Evolutionary conservation across 164 flowering plant genomes (phyloP), one percentile per base, ranked within the genome.

Genomic region (Buxus sempervirens): DNA sequence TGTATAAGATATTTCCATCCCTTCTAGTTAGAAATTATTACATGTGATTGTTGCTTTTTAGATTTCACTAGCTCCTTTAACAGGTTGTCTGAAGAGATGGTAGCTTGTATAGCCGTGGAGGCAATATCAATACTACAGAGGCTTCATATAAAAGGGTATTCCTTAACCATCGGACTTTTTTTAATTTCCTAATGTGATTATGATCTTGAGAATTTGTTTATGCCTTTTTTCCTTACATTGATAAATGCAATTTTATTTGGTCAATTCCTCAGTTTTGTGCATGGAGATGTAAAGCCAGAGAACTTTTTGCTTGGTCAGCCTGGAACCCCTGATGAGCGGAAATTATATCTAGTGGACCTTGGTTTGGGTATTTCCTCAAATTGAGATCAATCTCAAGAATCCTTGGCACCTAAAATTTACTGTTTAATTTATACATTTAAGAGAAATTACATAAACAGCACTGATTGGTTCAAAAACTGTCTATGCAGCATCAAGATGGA

Each of bases 271-370:
- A 83, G 89, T 51, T 85, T 74, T 78, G 86, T 85, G 64, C 89
- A 85, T 68, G 89, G 89, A 60, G 89, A 85, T 64, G 84, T 85
- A 20, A 85, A 85, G 64, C 89, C 89, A 23, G 89, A 85, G 72
- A 85, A 85, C 73, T 83, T 85, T 77, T 78, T 85, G 69, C 87
- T 85, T 74, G 89, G 89, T 54, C 84, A 62, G 68, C 81, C 84
- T 13, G 82, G 82, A 27, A 75, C 84, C 36, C 63, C 81, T 41
- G 68, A 83, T 62, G 89, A 78, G 64, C 82, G 79, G 72, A 85
- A 85, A 66, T 62, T 85, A 54, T 85, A 65, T 70, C 73, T 85
- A 25, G 75, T 83, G 45, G 89, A 85, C 62, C 89, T 85, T 71
- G 89, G 89, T 62, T 74, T 85, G 56, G 86, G 89, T 82, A 76